Conservation (phyloP, 1,139 yeast species). For the Lodderomyces pseudojiufengensis region DNA sequence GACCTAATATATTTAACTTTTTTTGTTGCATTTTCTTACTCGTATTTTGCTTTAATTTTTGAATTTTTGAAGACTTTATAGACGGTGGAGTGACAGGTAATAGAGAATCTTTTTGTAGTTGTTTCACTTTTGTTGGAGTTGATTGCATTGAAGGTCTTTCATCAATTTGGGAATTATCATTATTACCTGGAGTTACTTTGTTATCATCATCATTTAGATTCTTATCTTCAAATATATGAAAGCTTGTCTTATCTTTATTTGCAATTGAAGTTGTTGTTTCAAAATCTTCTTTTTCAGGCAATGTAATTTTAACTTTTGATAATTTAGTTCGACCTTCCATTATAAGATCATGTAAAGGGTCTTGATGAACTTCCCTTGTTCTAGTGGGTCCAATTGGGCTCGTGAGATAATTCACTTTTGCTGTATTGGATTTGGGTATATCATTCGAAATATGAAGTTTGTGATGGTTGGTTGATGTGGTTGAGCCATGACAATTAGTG, state of each 20-base stretch:
- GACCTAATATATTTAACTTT: neutral
- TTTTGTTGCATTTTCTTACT: neutral
- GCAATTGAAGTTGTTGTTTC: neutral
- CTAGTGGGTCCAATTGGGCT: neutral
- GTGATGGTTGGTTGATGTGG: too few species aligned
- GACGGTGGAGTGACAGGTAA: too few species aligned
- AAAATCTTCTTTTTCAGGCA: neutral
- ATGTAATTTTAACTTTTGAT: neutral
- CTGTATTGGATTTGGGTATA: too few species aligned
- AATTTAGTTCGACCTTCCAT: slow-evolving; percentile 17
- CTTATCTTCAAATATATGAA: slow-evolving; percentile 1
- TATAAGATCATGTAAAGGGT: slow-evolving; percentile 31
- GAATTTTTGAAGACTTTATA: neutral
- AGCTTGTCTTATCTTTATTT: neutral
- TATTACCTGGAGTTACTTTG: neutral
- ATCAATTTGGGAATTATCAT: neutral
- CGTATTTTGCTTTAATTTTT: neutral
- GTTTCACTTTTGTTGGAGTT: slow-evolving; percentile 4
- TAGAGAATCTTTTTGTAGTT: neutral
- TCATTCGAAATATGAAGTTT: too few species aligned
- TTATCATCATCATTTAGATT: neutral
- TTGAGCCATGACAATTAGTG: too few species aligned
- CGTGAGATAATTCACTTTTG: too few species aligned
- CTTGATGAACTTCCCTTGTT: slow-evolving; percentile 12
- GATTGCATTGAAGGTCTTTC: slow-evolving; percentile 3